Evolutionary conservation across 2,329 filamentous ascomycete genomes (phyloP), one percentile per base, ranked within the genome.

Genomic region (Thermoascus crustaceus): DNA sequence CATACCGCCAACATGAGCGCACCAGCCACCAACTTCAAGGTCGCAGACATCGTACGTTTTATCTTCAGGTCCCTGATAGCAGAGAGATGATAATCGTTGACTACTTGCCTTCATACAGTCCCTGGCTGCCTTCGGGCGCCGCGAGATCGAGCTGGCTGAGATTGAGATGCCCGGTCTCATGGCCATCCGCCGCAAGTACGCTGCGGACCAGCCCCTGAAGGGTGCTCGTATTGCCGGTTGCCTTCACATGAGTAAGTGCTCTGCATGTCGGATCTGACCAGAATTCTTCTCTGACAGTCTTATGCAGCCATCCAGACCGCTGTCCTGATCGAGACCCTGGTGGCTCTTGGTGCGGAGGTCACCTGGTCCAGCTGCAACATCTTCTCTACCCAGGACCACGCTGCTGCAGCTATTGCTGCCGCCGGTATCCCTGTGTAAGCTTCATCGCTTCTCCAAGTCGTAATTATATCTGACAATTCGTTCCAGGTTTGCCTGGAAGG

Each of bases 321-420:
- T 55, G 91, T 98, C 61, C 82, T 98, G 59, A 98, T 98, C 69
- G 91, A 98, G 81, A 98, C 91, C 50, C 81, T 98, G 63, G 84
- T 76, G 58, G 74, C 82, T 53, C 86, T 98, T 58, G 91, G 91
- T 72, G 91, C 91, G 58, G 91, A 96, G 78, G 84, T 96, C 57
- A 98, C 91, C 63, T 96, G 91, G 91, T 84, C 89, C 44, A 91
- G 84, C 55, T 98, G 91, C 83, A 96, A 98, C 80, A 96, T 98
- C 71, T 98, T 95, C 82, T 91, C 84, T 66, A 96, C 89, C 55
- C 89, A 95, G 71, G 91, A 96, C 72, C 89, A 96, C 72, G 91
- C 91, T 57, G 91, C 91, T 37, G 88, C 91, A 50, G 91, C 91
- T 66, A 95, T 98, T 71, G 91, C 91, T 53, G 91, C 89, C 39